Conservation (phyloP, 306 rosid species). For the Pueraria montana region DNA sequence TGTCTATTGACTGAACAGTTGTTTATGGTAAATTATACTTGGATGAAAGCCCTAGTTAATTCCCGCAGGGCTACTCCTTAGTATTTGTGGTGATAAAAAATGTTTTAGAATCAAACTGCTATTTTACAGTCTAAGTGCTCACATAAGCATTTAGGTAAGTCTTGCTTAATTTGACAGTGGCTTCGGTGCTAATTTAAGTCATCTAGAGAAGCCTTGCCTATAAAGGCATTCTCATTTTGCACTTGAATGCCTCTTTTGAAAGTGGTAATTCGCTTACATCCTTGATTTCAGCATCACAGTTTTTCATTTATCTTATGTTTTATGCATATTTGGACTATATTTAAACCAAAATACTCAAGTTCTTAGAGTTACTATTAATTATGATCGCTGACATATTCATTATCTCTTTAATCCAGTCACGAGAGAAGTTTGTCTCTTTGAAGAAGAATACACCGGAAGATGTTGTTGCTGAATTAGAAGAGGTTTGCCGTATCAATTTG, state of each 20-base stretch:
- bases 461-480: slow-evolving; percentile 86
- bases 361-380: neutral
- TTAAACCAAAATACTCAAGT: slow-evolving; percentile 40
- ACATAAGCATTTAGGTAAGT: neutral
- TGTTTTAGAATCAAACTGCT: neutral
- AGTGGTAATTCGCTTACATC: slow-evolving; percentile 27
- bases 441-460: slow-evolving; percentile 93
- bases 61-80: slow-evolving; percentile 5
- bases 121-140: slow-evolving; percentile 3
- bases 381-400: slow-evolving; percentile 41
- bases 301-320: slow-evolving; percentile 35
- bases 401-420: slow-evolving; percentile 65
- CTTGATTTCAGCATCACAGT: slow-evolving; percentile 12
- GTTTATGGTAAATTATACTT: slow-evolving; percentile 32
- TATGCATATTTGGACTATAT: slow-evolving; percentile 12
- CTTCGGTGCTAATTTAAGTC: slow-evolving; percentile 18
- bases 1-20: slow-evolving; percentile 30
- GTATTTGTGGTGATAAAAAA: neutral
- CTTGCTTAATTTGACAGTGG: slow-evolving; percentile 31
- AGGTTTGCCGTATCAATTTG: slow-evolving; percentile 68
- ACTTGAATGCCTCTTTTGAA: slow-evolving; percentile 20
- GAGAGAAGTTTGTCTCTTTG: slow-evolving; percentile 90
- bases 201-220: slow-evolving; percentile 7
- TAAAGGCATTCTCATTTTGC: slow-evolving; percentile 20
- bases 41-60: slow-evolving; percentile 27